Evolutionary conservation across 2,329 filamentous ascomycete species (phyloP).

Genomic region (Aspergillus neoniger): DNA sequence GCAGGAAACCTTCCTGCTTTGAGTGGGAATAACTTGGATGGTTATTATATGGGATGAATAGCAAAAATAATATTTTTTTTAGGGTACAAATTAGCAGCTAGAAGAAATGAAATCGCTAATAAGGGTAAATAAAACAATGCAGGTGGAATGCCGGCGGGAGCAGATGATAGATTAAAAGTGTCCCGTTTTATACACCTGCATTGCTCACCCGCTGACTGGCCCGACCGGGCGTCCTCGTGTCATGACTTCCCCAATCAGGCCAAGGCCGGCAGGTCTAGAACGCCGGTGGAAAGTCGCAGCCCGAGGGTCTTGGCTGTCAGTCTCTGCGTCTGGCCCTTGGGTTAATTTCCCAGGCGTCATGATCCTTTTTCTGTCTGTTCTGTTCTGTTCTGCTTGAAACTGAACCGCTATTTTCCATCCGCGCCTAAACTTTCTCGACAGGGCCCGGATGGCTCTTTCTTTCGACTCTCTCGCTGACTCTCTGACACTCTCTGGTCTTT

Average conservation of each 20-base stretch:
- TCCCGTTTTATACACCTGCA: constrained; percentile 4
- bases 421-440: constrained; percentile 16
- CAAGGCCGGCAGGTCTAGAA: constrained; percentile 25
- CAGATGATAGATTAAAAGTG: constrained; percentile 1
- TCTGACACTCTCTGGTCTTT: background rate
- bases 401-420: constrained; percentile 14
- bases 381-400: constrained; percentile 1
- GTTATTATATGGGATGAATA: too few species aligned
- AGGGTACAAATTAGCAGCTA: background rate
- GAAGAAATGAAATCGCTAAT: background rate
- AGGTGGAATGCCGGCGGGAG: background rate
- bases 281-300: constrained; percentile 21
- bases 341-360: constrained; percentile 23
- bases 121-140: background rate
- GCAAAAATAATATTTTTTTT: too few species aligned
- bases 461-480: constrained; percentile 9
- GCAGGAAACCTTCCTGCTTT: background rate
- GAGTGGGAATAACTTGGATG: too few species aligned
- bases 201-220: constrained; percentile 4
- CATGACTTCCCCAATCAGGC: constrained; percentile 26
- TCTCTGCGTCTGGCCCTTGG: constrained; percentile 18
- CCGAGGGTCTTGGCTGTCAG: constrained; percentile 20
- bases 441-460: constrained; percentile 16
- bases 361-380: constrained; percentile 15
- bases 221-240: constrained; percentile 23